Percentiles rank a stretch among this genome's conserved stretches.
Evolutionary conservation across 148 eudicot genomes (phyloP).

Genomic region (Amaranthus palmeri): DNA sequence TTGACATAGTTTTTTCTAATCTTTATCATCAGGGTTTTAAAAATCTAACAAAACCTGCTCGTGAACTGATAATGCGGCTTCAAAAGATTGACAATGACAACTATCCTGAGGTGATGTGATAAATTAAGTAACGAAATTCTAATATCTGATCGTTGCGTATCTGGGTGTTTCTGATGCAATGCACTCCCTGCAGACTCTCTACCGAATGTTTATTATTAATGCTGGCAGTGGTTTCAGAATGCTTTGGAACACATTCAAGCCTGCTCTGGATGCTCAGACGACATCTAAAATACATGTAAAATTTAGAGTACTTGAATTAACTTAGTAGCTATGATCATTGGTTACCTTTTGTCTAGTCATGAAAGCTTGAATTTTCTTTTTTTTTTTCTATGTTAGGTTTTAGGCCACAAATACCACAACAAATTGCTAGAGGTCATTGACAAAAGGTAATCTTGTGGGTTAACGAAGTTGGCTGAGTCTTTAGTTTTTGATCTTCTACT

Average conservation of each 20-base stretch:
- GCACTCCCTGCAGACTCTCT: slow-evolving; percentile 54
- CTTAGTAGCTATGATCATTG: neutral
- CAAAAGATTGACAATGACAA: slow-evolving; percentile 84
- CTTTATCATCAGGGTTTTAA: slow-evolving; percentile 59
- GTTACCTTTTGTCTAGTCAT: neutral
- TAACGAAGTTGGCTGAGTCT: neutral
- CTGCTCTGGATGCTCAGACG: slow-evolving; percentile 74
- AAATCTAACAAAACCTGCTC: slow-evolving; percentile 60
- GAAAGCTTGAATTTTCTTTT: neutral
- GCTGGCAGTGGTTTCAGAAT: slow-evolving; percentile 81
- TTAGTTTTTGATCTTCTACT: neutral
- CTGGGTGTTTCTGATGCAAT: neutral
- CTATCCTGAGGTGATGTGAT: slow-evolving; percentile 68
- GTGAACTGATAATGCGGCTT: slow-evolving; percentile 64
- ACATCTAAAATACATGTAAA: slow-evolving; percentile 77
- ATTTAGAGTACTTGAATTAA: neutral
- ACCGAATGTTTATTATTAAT: slow-evolving; percentile 73
- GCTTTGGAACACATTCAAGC: slow-evolving; percentile 62
- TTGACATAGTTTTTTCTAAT: neutral
- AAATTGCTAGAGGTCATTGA: slow-evolving; percentile 81
- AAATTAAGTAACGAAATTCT: neutral
- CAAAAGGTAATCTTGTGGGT: slow-evolving; percentile 38
- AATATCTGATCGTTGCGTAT: neutral
- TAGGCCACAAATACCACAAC: slow-evolving; percentile 64
- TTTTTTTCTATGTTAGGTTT: slow-evolving; percentile 45